Percentiles rank a stretch among this genome's conserved stretches.
Conservation (phyloP, 805 yeast genomes). For the Isabelozyma heimii region DNA sequence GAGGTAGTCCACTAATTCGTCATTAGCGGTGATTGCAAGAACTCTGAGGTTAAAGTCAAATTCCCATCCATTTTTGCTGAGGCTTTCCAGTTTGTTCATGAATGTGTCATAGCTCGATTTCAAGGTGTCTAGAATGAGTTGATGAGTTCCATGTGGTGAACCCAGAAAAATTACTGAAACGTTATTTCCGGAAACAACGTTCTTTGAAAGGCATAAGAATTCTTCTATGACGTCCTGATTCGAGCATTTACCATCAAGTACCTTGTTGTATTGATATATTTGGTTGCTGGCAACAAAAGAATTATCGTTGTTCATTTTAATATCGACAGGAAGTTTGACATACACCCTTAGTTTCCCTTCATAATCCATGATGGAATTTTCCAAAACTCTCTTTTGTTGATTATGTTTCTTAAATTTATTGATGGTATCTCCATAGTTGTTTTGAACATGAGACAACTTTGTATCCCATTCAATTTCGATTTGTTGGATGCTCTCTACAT, state of each 20-base stretch:
- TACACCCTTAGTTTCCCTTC: constrained; percentile 25
- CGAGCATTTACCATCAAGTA: constrained; percentile 3
- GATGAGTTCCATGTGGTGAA: background rate
- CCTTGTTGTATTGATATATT: constrained; percentile 15
- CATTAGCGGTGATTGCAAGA: constrained; percentile 3
- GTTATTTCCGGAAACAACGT: constrained; percentile 1
- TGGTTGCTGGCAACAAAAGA: constrained; percentile 3
- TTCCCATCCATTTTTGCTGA: constrained; percentile 4
- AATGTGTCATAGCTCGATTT: constrained; percentile 6
- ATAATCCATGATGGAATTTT: constrained; percentile 45
- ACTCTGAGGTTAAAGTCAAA: constrained; percentile 8
- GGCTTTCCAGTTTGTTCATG: constrained; percentile 1
- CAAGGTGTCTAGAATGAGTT: constrained; percentile 5
- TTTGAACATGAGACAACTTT: constrained; percentile 14
- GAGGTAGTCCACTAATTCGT: constrained; percentile 6
- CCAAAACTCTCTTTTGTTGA: constrained; percentile 40
- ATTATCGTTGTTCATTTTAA: background rate
- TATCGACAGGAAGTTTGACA: constrained; percentile 4
- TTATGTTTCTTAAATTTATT: constrained; percentile 33
- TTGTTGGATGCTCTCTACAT: constrained; percentile 12
- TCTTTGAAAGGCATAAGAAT: constrained; percentile 16
- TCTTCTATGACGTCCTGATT: constrained; percentile 16
- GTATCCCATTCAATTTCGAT: constrained; percentile 16
- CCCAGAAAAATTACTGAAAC: background rate
- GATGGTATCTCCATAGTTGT: constrained; percentile 15